phyloP scores from a whole-genome alignment of 2,329 filamentous ascomycete species.

The Chaetomiaceae sp. region DNA sequence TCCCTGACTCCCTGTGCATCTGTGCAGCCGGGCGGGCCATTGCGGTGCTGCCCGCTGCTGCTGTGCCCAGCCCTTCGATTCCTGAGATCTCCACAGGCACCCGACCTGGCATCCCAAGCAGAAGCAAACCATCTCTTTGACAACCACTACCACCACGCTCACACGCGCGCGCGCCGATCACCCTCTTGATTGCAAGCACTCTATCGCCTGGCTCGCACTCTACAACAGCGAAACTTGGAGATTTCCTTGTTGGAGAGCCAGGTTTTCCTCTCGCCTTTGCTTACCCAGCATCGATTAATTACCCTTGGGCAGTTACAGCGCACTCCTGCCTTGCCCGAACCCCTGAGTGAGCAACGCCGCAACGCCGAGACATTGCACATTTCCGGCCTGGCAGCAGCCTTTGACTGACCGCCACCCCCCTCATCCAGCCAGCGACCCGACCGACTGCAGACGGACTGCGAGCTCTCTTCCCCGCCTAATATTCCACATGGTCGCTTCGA shows the following conservation, averaged over 20 bases:
- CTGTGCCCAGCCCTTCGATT: slow-evolving; percentile 11
- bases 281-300: background rate
- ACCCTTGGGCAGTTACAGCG: too few relatives aligned
- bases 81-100: slow-evolving; percentile 23
- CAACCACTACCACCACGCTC: slow-evolving; percentile 2
- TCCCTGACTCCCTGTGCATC: slow-evolving; percentile 4
- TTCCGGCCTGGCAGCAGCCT: background rate
- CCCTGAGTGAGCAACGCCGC: background rate
- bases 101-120: slow-evolving; percentile 5
- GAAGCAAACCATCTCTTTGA: slow-evolving; percentile 12
- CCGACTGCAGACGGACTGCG: background rate
- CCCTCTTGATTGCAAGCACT: background rate
- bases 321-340: too few relatives aligned
- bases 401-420: slow-evolving; percentile 12
- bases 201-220: background rate
- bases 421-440: background rate
- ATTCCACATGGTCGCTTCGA: slow-evolving; percentile 17
- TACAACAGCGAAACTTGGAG: background rate
- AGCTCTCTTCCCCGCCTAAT: background rate
- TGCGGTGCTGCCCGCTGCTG: background rate
- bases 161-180: background rate
- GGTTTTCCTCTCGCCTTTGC: background rate
- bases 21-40: background rate
- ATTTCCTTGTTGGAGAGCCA: background rate
- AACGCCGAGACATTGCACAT: background rate